Conservation (phyloP, 2,329 filamentous ascomycete species). For the Rutstroemia sp. region DNA sequence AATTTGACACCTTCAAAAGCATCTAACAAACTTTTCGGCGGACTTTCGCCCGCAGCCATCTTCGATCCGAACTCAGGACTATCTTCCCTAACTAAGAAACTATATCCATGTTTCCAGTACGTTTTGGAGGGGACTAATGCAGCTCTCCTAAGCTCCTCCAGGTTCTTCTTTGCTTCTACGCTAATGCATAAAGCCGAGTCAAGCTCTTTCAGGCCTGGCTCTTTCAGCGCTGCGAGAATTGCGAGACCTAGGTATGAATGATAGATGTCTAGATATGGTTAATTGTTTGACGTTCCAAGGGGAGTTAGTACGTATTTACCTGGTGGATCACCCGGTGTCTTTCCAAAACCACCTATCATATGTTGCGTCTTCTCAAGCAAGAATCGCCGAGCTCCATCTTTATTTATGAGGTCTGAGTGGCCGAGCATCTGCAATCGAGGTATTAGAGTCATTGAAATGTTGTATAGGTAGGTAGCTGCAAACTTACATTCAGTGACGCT, state of each 20-base stretch:
- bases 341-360: slow-evolving; percentile 74
- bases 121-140: slow-evolving; percentile 12
- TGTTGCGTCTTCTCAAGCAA: slow-evolving; percentile 84
- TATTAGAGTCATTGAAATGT: slow-evolving; percentile 20
- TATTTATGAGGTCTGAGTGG: slow-evolving; percentile 48
- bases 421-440: slow-evolving; percentile 45
- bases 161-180: slow-evolving; percentile 44
- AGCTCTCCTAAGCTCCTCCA: slow-evolving; percentile 31
- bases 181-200: slow-evolving; percentile 75
- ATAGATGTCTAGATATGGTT: slow-evolving; percentile 54
- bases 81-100: slow-evolving; percentile 22
- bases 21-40: slow-evolving; percentile 9
- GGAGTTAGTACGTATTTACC: slow-evolving; percentile 36
- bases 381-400: slow-evolving; percentile 61
- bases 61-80: slow-evolving; percentile 19
- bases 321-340: slow-evolving; percentile 58
- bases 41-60: slow-evolving; percentile 14
- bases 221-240: slow-evolving; percentile 65
- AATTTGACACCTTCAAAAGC: slow-evolving; percentile 7
- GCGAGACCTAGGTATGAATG: slow-evolving; percentile 86
- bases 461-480: not conserved
- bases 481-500: slow-evolving; percentile 48
- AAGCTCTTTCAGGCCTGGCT: slow-evolving; percentile 60
- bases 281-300: not conserved
- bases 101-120: slow-evolving; percentile 24